These are phyloP conservation scores for Globisporangium iwayamae DNA, from an alignment of 352 stramenopile species.

Conservation along the genomic window DNA sequence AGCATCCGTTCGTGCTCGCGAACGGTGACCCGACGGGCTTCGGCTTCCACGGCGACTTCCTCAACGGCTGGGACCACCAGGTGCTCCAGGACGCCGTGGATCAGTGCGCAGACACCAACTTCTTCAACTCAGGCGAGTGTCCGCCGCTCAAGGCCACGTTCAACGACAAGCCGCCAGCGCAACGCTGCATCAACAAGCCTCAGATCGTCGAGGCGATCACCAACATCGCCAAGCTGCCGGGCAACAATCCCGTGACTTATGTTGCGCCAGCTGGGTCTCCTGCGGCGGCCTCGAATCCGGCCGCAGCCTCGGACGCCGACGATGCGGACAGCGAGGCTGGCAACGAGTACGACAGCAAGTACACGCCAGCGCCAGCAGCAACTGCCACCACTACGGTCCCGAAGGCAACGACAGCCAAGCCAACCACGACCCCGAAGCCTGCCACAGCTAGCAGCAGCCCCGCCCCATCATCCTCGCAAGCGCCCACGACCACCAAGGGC, in stretches of 20 bases:
- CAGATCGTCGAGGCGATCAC: constrained; percentile 31
- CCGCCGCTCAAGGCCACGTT: constrained; percentile 33
- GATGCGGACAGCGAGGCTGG: neutral
- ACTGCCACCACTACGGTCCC: neutral
- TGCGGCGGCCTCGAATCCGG: neutral
- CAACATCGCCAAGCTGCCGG: constrained; percentile 27
- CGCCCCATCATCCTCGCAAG: neutral
- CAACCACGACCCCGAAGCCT: neutral
- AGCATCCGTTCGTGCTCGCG: constrained; percentile 48
- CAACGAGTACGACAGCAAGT: neutral
- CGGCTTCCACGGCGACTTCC: constrained; percentile 51
- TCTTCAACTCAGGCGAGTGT: constrained; percentile 48
- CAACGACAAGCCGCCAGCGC: constrained; percentile 26
- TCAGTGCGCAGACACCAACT: constrained; percentile 43
- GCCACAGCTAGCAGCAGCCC: neutral
- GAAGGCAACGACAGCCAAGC: neutral
- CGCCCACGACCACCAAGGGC: neutral
- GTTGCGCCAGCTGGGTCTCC: neutral
- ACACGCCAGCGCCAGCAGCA: neutral
- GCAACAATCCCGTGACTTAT: constrained; percentile 30
- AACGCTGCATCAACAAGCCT: constrained; percentile 31
- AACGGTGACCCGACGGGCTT: constrained; percentile 47
- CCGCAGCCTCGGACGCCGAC: neutral
- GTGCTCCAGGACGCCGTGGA: constrained; percentile 42
- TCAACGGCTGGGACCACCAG: constrained; percentile 43